Evolutionary conservation across 2,329 filamentous ascomycete species (phyloP).

Genomic region (Aspergillus sp.): DNA sequence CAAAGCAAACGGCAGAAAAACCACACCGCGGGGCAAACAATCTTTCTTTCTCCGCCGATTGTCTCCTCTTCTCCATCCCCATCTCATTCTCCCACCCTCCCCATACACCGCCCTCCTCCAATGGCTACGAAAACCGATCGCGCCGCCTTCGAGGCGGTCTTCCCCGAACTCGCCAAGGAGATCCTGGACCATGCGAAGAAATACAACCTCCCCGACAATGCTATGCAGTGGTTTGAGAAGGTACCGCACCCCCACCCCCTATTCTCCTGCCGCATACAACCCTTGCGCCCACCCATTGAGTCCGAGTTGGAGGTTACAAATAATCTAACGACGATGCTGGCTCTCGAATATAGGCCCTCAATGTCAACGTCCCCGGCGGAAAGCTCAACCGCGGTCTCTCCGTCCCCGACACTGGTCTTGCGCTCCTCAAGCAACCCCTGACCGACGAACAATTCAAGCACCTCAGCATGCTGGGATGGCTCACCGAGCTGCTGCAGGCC

Average conservation of each 20-base stretch:
- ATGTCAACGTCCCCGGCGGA: constrained; percentile 84
- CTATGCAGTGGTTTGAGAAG: constrained; percentile 82
- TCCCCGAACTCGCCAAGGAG: constrained; percentile 80
- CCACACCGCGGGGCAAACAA: constrained; percentile 2
- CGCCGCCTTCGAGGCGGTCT: constrained; percentile 82
- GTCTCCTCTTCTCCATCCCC: constrained; percentile 1
- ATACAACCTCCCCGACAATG: constrained; percentile 80
- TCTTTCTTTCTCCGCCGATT: constrained; percentile 8
- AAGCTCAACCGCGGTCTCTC: constrained; percentile 99
- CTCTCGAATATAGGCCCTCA: constrained; percentile 62
- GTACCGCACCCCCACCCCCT: constrained; percentile 46
- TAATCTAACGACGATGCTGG: constrained; percentile 4
- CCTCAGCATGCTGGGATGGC: constrained; percentile 86
- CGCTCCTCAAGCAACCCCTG: constrained; percentile 72
- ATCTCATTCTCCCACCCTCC: neutral
- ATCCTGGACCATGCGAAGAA: constrained; percentile 73
- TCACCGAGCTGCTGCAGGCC: constrained; percentile 96
- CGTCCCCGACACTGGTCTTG: constrained; percentile 83
- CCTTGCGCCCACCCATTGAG: neutral
- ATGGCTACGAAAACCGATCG: constrained; percentile 72
- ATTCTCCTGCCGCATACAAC: neutral
- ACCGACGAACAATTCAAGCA: constrained; percentile 82
- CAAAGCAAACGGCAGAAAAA: constrained; percentile 19
- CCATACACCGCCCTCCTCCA: constrained; percentile 12
- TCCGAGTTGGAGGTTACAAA: neutral